Conservation (phyloP, 1,284 basidiomycete species). For the Heimioporus punctisporus region DNA sequence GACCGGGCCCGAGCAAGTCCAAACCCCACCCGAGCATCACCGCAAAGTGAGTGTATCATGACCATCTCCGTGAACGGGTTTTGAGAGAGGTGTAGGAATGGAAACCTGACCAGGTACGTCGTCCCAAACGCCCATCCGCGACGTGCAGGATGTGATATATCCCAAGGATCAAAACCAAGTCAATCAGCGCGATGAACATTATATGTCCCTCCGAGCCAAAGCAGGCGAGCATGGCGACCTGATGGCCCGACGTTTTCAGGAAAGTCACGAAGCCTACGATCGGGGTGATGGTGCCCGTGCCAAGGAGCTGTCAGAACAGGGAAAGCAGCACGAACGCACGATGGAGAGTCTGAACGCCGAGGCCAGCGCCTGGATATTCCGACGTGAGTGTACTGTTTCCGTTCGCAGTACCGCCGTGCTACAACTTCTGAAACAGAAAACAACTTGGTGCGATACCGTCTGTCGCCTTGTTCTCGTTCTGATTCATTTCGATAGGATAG, state of each 20-base stretch:
- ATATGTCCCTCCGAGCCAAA: constrained; percentile 66
- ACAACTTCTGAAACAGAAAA: constrained; percentile 58
- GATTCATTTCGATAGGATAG: constrained; percentile 52
- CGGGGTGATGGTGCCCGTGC: constrained; percentile 78
- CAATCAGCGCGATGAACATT: constrained; percentile 74
- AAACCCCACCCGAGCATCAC: constrained; percentile 1
- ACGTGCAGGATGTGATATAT: no score
- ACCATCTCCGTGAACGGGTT: no score
- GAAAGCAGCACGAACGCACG: constrained; percentile 78
- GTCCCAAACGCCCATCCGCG: no score
- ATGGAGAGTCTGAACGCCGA: constrained; percentile 86
- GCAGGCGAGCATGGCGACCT: constrained; percentile 76
- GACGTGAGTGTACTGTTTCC: constrained; percentile 45
- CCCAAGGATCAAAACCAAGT: constrained; percentile 60
- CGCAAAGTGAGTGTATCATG: constrained; percentile 16
- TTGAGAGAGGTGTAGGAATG: no score
- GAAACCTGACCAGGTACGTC: no score
- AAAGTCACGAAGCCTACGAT: constrained; percentile 70
- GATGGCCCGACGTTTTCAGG: constrained; percentile 72
- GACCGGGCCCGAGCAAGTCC: constrained; percentile 3
- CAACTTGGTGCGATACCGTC: constrained; percentile 58
- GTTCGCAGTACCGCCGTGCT: not conserved
- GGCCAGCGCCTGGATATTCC: constrained; percentile 91
- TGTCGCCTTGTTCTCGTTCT: not conserved
- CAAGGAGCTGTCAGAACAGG: constrained; percentile 84